These are phyloP conservation scores for Trametes sanguinea DNA, from an alignment of 768 basidiomycete species.

Conservation along the genomic window DNA sequence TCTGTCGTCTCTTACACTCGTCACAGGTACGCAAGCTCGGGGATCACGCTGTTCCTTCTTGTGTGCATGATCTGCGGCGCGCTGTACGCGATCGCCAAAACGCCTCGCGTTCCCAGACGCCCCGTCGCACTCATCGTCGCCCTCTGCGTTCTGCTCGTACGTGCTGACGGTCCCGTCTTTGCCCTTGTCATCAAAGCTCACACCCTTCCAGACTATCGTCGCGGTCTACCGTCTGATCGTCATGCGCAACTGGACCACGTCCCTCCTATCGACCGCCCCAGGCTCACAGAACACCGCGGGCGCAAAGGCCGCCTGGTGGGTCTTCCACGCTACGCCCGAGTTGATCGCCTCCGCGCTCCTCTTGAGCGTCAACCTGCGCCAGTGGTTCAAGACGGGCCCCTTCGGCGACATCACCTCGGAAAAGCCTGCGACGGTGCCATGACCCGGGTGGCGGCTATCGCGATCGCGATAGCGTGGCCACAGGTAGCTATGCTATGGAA, in stretches of 20 bases:
- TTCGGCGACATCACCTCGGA: not conserved
- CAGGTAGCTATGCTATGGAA: too few relatives aligned
- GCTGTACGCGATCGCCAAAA: not conserved
- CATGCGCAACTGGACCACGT: not conserved
- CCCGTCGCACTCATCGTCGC: not conserved
- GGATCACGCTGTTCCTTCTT: not conserved
- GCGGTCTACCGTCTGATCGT: constrained; percentile 16
- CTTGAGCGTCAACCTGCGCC: constrained; percentile 16
- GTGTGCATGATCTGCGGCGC: not conserved
- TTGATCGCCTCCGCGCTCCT: constrained; percentile 14
- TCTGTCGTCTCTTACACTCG: not conserved
- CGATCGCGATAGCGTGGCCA: too few relatives aligned
- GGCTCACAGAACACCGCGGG: constrained; percentile 16
- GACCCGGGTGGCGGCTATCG: too few relatives aligned
- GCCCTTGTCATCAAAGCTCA: not conserved
- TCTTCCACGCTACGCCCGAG: constrained; percentile 21
- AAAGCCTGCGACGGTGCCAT: not conserved
- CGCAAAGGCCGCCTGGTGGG: constrained; percentile 23
- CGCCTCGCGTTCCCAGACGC: not conserved
- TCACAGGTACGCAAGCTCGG: not conserved
- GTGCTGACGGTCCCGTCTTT: not conserved
- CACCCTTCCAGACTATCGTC: constrained; percentile 6
- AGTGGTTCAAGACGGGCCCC: not conserved
- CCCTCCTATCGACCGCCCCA: constrained; percentile 5
- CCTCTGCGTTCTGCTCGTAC: not conserved